phyloP scores from a whole-genome alignment of 352 stramenopile species.

The Pythium guiyangense region DNA sequence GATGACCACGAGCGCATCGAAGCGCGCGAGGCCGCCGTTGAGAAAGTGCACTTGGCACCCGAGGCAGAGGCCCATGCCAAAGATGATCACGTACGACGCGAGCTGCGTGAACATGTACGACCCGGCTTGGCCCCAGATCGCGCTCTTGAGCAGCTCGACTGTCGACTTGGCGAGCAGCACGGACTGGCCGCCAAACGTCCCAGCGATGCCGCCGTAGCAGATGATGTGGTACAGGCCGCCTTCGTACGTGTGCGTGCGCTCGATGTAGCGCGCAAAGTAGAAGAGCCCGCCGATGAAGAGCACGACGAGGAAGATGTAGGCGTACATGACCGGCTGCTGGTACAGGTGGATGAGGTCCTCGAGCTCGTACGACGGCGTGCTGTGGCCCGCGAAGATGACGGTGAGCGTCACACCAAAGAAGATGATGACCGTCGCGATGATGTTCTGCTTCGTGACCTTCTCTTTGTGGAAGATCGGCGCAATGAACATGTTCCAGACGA shows the following conservation, averaged over 20 bases:
- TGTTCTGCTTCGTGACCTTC: conserved; percentile 75
- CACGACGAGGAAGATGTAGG: conserved; percentile 74
- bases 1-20: conserved; percentile 87
- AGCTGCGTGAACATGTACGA: conserved; percentile 72
- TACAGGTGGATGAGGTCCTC: conserved; percentile 83
- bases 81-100: conserved; percentile 79
- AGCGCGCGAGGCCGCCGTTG: conserved; percentile 85
- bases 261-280: conserved; percentile 64
- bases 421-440: conserved; percentile 85
- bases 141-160: conserved; percentile 88
- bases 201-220: conserved; percentile 85
- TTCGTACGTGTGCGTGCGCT: conserved; percentile 64
- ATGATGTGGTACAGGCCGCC: conserved; percentile 77
- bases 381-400: conserved; percentile 86
- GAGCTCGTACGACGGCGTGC: conserved; percentile 82
- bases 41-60: conserved; percentile 86
- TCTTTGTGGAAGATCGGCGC: conserved; percentile 89
- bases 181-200: conserved; percentile 87
- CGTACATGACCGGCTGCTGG: conserved; percentile 75
- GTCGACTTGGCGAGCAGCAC: conserved; percentile 88
- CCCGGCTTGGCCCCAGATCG: conserved; percentile 78
- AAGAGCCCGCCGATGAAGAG: conserved; percentile 64
- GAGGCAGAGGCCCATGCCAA: conserved; percentile 58
- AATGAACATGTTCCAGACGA: conserved; percentile 92
- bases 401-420: conserved; percentile 86